A percentile compares a stretch with the other conserved stretches of the same genome.
Evolutionary conservation across 2,329 filamentous ascomycete genomes (phyloP).

Genomic region (Remersonia thermophila): DNA sequence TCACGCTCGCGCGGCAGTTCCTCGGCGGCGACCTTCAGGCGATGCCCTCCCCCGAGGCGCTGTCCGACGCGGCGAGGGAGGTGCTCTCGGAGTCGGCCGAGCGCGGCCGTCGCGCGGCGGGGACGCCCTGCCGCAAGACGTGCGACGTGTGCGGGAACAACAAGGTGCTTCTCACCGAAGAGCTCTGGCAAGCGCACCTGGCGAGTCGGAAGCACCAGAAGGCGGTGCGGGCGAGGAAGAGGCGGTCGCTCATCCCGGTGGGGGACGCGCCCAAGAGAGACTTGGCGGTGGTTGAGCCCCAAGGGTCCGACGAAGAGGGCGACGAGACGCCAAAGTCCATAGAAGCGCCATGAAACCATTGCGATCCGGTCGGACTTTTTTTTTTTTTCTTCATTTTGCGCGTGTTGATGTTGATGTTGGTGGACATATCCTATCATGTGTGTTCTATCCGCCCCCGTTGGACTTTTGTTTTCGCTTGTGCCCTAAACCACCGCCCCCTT

Average conservation of each 20-base stretch:
- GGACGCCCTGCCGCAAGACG: constrained; percentile 39
- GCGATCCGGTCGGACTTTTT: too few species aligned
- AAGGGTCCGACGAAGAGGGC: too few species aligned
- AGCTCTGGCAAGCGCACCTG: constrained; percentile 35
- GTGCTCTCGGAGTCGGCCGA: constrained; percentile 41
- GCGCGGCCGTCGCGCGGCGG: constrained; percentile 29
- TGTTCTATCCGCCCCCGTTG: too few species aligned
- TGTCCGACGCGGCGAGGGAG: constrained; percentile 37
- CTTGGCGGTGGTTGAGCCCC: constrained; percentile 5
- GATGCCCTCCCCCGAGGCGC: constrained; percentile 37
- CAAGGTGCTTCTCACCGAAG: constrained; percentile 45
- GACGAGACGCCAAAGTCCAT: too few species aligned
- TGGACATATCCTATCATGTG: too few species aligned
- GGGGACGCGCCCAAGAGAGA: constrained; percentile 1
- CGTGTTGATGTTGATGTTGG: too few species aligned
- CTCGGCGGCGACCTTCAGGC: constrained; percentile 34
- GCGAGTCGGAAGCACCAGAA: constrained; percentile 29
- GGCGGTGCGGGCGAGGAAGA: constrained; percentile 10
- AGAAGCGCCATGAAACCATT: too few species aligned
- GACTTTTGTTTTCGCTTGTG: too few species aligned
- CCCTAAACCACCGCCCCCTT: too few species aligned
- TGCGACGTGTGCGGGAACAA: constrained; percentile 64
- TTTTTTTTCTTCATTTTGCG: too few species aligned
- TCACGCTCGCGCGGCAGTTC: constrained; percentile 49
- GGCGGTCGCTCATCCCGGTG: constrained; percentile 7